Evolutionary conservation across 257 asterid genomes (phyloP).

Genomic region (Striga asiatica): DNA sequence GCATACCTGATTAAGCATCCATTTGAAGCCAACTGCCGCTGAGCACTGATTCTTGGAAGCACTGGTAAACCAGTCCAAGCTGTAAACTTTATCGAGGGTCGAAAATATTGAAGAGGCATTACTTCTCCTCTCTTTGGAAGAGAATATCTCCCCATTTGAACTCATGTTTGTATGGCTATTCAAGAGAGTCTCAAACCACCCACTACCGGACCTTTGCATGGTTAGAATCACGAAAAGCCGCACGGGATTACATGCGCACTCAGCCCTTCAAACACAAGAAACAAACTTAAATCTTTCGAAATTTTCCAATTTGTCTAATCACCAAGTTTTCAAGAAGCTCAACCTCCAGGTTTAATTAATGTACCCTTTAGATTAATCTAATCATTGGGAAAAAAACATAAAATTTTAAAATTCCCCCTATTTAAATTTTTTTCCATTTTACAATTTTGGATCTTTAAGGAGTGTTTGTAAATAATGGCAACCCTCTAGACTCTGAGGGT

Average conservation of each 20-base stretch:
- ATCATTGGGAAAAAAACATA: no score
- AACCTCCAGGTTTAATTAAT: no score
- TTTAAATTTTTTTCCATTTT: no score
- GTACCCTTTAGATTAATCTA: neutral
- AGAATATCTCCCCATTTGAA: constrained; percentile 89
- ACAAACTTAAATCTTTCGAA: no score
- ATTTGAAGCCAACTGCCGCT: constrained; percentile 87
- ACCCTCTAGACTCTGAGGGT: neutral
- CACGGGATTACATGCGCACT: constrained; percentile 79
- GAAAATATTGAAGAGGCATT: constrained; percentile 48
- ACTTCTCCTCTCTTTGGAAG: constrained; percentile 51
- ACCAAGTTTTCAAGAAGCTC: neutral
- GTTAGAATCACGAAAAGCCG: constrained; percentile 65
- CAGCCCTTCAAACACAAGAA: constrained; percentile 34
- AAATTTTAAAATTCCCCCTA: no score
- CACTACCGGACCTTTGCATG: constrained; percentile 96
- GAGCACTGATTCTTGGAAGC: constrained; percentile 92
- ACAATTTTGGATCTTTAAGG: no score
- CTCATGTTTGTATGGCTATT: constrained; percentile 78
- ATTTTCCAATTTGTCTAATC: no score
- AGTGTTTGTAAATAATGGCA: no score
- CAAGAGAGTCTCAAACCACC: constrained; percentile 91
- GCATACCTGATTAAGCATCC: constrained; percentile 92
- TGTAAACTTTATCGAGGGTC: constrained; percentile 70
- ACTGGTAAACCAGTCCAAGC: constrained; percentile 66